These are phyloP conservation scores for Cercospora zeae-maydis DNA, from an alignment of 2,329 filamentous ascomycete genomes.

Conservation along the genomic window DNA sequence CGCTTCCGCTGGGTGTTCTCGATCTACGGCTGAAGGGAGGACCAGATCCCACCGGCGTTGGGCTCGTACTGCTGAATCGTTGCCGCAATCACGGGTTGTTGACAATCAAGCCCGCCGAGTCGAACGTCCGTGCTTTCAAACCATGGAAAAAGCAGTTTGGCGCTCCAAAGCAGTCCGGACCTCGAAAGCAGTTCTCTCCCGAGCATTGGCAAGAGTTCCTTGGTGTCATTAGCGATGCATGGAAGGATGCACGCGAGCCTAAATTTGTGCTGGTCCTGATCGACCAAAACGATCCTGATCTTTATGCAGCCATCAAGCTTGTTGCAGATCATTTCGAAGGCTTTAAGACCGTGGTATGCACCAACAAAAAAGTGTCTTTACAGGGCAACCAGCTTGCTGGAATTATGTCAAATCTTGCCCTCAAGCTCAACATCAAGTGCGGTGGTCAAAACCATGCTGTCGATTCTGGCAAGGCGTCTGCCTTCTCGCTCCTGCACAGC, in stretches of 20 bases:
- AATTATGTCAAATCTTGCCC: conserved; percentile 1
- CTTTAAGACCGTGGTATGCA: neutral
- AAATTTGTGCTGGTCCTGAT: neutral
- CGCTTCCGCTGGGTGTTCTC: neutral
- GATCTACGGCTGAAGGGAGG: neutral
- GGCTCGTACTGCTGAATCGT: neutral
- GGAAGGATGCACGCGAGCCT: neutral
- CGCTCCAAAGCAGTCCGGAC: neutral
- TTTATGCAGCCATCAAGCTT: conserved; percentile 6
- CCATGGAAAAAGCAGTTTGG: neutral
- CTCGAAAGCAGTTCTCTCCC: neutral
- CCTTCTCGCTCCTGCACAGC: neutral
- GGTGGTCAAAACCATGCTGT: conserved; percentile 6
- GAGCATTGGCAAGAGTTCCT: neutral
- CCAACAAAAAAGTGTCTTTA: neutral
- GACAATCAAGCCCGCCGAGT: neutral
- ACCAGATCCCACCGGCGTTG: neutral
- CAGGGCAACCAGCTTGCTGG: neutral
- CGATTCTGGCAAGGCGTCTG: neutral
- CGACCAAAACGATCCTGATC: neutral
- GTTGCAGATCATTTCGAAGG: neutral
- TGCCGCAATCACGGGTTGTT: neutral
- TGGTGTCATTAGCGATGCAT: neutral
- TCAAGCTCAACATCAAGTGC: conserved; percentile 11
- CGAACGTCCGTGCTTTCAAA: neutral